These are phyloP conservation scores for Vaccinium macrocarpon DNA, from an alignment of 148 eudicot species.

Conservation along the genomic window DNA sequence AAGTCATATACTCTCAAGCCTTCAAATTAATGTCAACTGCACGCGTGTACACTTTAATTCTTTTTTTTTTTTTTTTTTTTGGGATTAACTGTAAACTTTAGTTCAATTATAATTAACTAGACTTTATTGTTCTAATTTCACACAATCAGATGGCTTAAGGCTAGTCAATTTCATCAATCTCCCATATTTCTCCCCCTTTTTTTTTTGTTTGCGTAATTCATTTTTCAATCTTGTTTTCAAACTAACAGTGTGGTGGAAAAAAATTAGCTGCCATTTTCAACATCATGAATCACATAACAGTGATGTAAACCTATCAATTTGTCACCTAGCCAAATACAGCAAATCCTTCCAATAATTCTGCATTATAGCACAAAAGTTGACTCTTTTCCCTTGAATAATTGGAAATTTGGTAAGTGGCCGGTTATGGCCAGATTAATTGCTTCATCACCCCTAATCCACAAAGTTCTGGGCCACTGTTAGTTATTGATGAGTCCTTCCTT, in stretches of 20 bases:
- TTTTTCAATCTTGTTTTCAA: not conserved
- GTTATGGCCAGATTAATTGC: not conserved
- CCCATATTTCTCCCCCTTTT: not conserved
- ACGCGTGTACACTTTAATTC: conserved; percentile 16
- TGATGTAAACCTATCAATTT: not conserved
- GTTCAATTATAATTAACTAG: not conserved
- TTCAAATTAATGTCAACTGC: conserved; percentile 12
- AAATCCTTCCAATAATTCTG: not conserved
- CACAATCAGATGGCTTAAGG: not conserved
- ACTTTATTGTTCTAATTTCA: not conserved
- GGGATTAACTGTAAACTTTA: not conserved
- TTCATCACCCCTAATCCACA: not conserved
- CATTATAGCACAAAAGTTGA: conserved; percentile 1
- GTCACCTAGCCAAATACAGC: conserved; percentile 1
- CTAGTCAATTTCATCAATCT: not conserved
- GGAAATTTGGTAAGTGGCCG: not conserved
- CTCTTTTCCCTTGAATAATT: conserved; percentile 5
- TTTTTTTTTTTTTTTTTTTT: not conserved
- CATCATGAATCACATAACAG: not conserved
- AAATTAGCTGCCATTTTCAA: conserved; percentile 15
- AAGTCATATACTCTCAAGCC: conserved; percentile 1
- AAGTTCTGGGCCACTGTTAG: conserved; percentile 3
- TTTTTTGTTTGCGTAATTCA: not conserved
- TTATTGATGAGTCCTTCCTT: conserved; percentile 10
- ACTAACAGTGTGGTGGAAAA: not conserved